A percentile compares a stretch with the other conserved stretches of the same genome.
Conservation (phyloP, 306 rosid genomes). For the Cicer bijugum region DNA sequence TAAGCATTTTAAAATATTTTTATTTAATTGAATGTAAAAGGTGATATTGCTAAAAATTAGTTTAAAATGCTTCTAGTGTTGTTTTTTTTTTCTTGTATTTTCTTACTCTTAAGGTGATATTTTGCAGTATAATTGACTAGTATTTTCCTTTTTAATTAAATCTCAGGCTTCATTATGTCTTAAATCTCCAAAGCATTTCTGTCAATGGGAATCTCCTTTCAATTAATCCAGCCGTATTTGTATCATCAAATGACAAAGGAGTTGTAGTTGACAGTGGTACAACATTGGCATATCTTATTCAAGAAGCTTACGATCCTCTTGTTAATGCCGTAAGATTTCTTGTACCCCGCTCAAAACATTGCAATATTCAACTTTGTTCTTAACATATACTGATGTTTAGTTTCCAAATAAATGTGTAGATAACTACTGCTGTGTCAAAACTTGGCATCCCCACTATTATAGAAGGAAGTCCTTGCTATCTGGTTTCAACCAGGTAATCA, state of each 20-base stretch:
- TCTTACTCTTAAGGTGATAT: too few species aligned
- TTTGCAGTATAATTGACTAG: conserved; percentile 43
- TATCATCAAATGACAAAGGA: conserved; percentile 61
- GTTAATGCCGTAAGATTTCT: conserved; percentile 71
- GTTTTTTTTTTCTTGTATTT: background rate
- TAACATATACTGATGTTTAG: too few species aligned
- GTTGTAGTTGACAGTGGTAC: conserved; percentile 93
- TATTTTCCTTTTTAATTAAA: conserved; percentile 32
- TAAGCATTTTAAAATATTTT: background rate
- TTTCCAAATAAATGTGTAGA: too few species aligned
- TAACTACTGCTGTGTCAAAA: too few species aligned
- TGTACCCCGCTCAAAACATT: too few species aligned
- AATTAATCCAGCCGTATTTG: conserved; percentile 73
- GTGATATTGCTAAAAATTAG: background rate
- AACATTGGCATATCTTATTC: conserved; percentile 82
- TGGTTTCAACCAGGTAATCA: too few species aligned
- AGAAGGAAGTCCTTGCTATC: too few species aligned
- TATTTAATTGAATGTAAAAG: conserved; percentile 20
- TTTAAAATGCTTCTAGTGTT: conserved; percentile 32
- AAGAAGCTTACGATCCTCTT: conserved; percentile 89
- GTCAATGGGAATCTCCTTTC: conserved; percentile 77
- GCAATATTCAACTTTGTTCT: too few species aligned
- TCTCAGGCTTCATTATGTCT: conserved; percentile 5
- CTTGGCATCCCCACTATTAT: too few species aligned
- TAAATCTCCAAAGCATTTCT: background rate